Evolutionary conservation across 148 eudicot genomes (phyloP), one percentile per base, ranked within the genome.

Genomic region (Talinum fruticosum): DNA sequence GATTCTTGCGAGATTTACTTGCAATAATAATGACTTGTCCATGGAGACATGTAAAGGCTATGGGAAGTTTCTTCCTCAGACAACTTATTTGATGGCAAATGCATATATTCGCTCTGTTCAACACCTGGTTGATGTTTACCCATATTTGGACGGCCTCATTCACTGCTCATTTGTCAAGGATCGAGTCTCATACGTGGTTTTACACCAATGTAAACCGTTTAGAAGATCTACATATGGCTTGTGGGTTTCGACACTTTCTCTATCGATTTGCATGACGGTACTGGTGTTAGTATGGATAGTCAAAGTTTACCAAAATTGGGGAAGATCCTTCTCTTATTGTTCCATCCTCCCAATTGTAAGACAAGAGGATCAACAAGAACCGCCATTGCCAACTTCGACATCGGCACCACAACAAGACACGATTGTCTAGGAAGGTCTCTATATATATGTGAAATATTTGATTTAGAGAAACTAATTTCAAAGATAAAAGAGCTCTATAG

Each of bases 1-100:
- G 97, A 85, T 93, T 70, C 85, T 93, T 32, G 84, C 89, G 44
- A 86, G 83, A 78, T 89, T 87, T 81, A 93, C 92, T 2, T 91
- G 97, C 83, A 80, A 85, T 49, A 12, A 72, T 28, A 62, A 62
- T 29, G 77, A 66, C 33, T 72, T 44, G 36, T 73, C 90, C 26
- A 16, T 76, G n/a, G 77, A 41, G 6, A 64, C 79, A 0, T 87
- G 91, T 51, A 73, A 23, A 71, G 80, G 76, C 8, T 59, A 79
- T 0, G 88, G 87, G 57, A 88, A 79, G 78, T 87, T 88, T 44
- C 79, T 89, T 13, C 89, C 93, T 0, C 78, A 85, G 72, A 37
- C 84, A 15, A 51, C 82, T 0, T 90, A 77, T 66, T 26, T 71
- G 28, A 84, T 78, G 81, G 89, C 87, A 8, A 29, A 69, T 74